Evolutionary conservation across 495 filamentous ascomycete species (phyloP).

Genomic region (Hypomontagnella submonticulosa): DNA sequence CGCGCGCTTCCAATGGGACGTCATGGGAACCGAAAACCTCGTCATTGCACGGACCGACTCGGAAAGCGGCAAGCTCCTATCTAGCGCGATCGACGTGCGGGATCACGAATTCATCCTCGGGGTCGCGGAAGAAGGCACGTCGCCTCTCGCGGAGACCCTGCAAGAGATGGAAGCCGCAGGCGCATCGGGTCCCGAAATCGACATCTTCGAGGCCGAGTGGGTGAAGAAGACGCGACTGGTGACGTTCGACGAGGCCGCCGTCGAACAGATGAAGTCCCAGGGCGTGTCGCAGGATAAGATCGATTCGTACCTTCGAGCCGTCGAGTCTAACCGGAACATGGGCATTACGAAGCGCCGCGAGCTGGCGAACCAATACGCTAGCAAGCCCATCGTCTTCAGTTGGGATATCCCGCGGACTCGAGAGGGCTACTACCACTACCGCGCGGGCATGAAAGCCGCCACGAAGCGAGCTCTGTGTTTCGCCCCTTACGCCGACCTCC

Average conservation of each 20-base stretch:
- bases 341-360: conserved; percentile 79
- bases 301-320: conserved; percentile 69
- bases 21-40: conserved; percentile 94
- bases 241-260: conserved; percentile 91
- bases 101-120: conserved; percentile 98
- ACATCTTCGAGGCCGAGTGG: conserved; percentile 87
- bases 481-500: conserved; percentile 90
- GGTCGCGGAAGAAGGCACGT: conserved; percentile 72
- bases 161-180: conserved; percentile 87
- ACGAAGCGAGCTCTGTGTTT: conserved; percentile 94
- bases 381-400: conserved; percentile 76
- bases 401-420: conserved; percentile 94
- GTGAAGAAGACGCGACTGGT: conserved; percentile 86
- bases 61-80: conserved; percentile 90
- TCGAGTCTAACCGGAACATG: conserved; percentile 72
- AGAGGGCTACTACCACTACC: conserved; percentile 97
- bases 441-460: conserved; percentile 84
- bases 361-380: conserved; percentile 72
- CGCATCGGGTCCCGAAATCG: conserved; percentile 80
- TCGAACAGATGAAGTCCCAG: conserved; percentile 73
- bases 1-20: conserved; percentile 95
- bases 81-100: conserved; percentile 87
- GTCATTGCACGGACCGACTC: conserved; percentile 95
- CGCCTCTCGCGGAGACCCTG: conserved; percentile 87
- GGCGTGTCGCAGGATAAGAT: conserved; percentile 70